Base-by-base conservation (phyloP, 208 protist genomes). In the Plasmodiophora brassicae region DNA sequence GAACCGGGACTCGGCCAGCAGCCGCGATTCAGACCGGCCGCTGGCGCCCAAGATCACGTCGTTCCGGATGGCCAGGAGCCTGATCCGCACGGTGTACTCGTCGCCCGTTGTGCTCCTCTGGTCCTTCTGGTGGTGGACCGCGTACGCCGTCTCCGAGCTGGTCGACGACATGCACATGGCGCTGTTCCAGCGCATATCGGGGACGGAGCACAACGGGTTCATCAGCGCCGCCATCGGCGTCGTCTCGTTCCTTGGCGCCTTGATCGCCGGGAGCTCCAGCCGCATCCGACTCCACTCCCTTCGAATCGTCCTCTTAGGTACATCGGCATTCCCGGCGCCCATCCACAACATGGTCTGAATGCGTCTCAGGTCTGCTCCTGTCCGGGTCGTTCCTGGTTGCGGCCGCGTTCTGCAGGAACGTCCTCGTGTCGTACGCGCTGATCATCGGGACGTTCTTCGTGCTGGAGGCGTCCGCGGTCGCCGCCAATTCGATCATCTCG, bases 101-200 rank as follows among this genome's bases (percentile, higher is more conserved):
- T 36, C 65, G 5, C 65, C 65, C 41, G 65, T n/a, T 32, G 65
- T 78, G 14, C 65, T 78, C 32, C n/a, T 78, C 5, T 78, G 65
- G 65, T 78, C 65, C 10, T 78, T 78, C n/a, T 78, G 65, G 65
- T 78, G 65, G 65, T 78, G 65, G 65, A 78, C 65, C 41, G 65
- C 65, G 20, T 78, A 78, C 65, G 5, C 65, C 5, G 65, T 78
- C 5, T n/a, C 14, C 5, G 65, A 78, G 41, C n/a, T 78, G 20
- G 65, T 78, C 41, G 65, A 78, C n/a, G 65, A 78, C 5, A 78
- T 78, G 65, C 65, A 78, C 41, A 78, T 32, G 65, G n/a, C 5
- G 10, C n/a, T 78, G 41, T 36, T 78, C 14, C 32, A 32, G n/a
- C 14, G 25, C 14, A 57, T 28, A 57, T n/a, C 32, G 10, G 65